Base-by-base conservation (phyloP, 306 rosid genomes). In the Mucuna pruriens region DNA sequence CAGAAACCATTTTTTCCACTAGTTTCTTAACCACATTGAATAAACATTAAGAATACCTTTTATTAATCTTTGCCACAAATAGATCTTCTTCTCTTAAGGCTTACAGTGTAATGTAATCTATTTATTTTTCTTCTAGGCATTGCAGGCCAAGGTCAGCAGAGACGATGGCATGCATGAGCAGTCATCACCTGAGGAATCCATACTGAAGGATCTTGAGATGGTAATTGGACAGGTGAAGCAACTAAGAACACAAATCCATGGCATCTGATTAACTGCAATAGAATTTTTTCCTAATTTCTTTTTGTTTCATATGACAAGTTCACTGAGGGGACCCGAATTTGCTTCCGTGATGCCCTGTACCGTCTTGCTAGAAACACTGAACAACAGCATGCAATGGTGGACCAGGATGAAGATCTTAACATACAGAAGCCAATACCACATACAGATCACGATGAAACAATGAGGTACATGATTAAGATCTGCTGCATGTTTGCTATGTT, bases 271-370 rank as follows among this genome's bases (percentile, higher is more conserved):
- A 38, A 34, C 3, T 25, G 13, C 26, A 26, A 42, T 45, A 11
- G 1, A 60, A 1, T 22, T 31, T 52, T 12, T 65, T 81, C n/a
- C 65, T 75, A 22, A 61, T 42, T 79, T 54, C 17, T 78, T 71
- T 73, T 31, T 76, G 67, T 46, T 75, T 25, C 39, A 58, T 31
- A 26, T 80, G 20, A 31, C 40, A 79, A 91, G 95, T 71, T 91
- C 36, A 82, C 85, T 1, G 89, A 86, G 62, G 82, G 77, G 76
- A 84, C 90, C 33, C 89, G 95, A 4, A 71, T 87, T 61, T 80
- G 87, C 84, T 84, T 89, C 72, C 90, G 92, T 23, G 95, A 91
- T 83, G 76, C 95, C 75, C 70, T 91, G 33, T 91, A 87, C 82
- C 92, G 92, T 42, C 95, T 91, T 65, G 92, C 95, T 2, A 57